These are phyloP conservation scores for Cyanidioschyzon merolae DNA, from an alignment of 23 red algal species.

Conservation along the genomic window DNA sequence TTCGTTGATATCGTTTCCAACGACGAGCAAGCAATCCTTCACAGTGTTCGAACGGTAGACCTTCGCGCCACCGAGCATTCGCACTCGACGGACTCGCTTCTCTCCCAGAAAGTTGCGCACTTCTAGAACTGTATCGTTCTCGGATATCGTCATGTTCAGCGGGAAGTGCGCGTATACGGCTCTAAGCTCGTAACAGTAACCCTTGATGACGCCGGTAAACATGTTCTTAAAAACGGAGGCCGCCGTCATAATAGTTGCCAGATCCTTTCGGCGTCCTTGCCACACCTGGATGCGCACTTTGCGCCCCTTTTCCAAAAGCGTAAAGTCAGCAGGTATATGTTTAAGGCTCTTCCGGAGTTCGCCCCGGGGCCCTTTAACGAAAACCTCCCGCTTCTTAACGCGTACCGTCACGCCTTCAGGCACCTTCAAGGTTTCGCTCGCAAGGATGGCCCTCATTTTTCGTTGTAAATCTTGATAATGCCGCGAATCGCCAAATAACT, in stretches of 20 bases:
- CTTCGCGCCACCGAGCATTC: conserved; percentile 72
- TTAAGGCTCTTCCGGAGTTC: conserved; percentile 41
- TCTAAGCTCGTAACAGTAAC: conserved; percentile 92
- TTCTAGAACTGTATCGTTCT: conserved; percentile 66
- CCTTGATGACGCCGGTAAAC: conserved; percentile 65
- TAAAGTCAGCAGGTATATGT: conserved; percentile 51
- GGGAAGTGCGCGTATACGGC: conserved; percentile 99
- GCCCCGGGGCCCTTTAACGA: conserved; percentile 76
- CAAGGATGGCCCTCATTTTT: conserved; percentile 8
- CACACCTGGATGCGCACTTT: conserved; percentile 86
- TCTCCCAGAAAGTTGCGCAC: conserved; percentile 97
- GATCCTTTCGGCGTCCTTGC: conserved; percentile 76
- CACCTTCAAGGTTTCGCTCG: conserved; percentile 9
- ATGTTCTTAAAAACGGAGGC: conserved; percentile 79
- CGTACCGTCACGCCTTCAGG: conserved; percentile 41
- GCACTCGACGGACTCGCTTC: conserved; percentile 76
- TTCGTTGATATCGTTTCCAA: conserved; percentile 78
- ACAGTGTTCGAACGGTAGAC: conserved; percentile 64
- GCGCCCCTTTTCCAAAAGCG: conserved; percentile 40
- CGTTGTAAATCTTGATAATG: background rate
- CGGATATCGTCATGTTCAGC: conserved; percentile 76
- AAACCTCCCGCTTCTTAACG: conserved; percentile 49
- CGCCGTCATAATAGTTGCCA: conserved; percentile 75
- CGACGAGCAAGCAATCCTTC: conserved; percentile 86
- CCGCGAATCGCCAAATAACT: too few relatives aligned